These are phyloP conservation scores for Fagopyrum homotropicum DNA, from an alignment of 148 eudicot species.

Conservation along the genomic window DNA sequence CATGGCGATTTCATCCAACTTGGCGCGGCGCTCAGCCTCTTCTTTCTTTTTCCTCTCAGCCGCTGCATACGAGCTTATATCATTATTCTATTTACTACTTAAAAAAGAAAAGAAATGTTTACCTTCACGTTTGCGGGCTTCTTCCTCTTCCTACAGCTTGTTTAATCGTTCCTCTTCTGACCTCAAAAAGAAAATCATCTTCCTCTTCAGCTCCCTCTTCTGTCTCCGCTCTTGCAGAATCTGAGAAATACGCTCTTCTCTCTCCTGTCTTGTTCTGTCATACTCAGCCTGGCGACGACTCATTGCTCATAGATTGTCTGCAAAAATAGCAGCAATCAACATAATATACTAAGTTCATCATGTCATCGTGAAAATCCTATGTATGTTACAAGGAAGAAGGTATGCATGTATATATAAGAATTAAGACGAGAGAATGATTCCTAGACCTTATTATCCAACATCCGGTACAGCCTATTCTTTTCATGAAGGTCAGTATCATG, in stretches of 20 bases:
- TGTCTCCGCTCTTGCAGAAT: slow-evolving; percentile 50
- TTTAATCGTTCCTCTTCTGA: slow-evolving; percentile 62
- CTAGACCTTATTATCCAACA: slow-evolving; percentile 55
- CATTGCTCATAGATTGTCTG: slow-evolving; percentile 52
- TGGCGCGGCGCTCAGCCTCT: slow-evolving; percentile 66
- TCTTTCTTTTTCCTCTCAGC: slow-evolving; percentile 43
- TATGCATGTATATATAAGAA: too few relatives aligned
- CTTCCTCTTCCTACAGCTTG: slow-evolving; percentile 65
- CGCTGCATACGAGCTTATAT: slow-evolving; percentile 5
- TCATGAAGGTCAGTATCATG: slow-evolving; percentile 70
- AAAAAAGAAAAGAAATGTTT: background rate
- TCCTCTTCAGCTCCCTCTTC: slow-evolving; percentile 61
- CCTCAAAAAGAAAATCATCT: slow-evolving; percentile 57
- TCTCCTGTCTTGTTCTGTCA: slow-evolving; percentile 52
- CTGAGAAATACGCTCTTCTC: slow-evolving; percentile 44
- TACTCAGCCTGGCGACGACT: slow-evolving; percentile 47
- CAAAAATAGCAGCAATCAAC: slow-evolving; percentile 3
- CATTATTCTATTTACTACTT: background rate
- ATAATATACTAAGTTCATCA: too few relatives aligned
- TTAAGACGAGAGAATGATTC: background rate
- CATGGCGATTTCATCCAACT: slow-evolving; percentile 78
- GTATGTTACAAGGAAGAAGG: too few relatives aligned
- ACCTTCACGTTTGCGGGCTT: slow-evolving; percentile 84
- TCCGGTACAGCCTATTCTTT: slow-evolving; percentile 59
- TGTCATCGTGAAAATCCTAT: too few relatives aligned